Conservation (phyloP, 768 basidiomycete genomes). For the Termitomyces sp. region DNA sequence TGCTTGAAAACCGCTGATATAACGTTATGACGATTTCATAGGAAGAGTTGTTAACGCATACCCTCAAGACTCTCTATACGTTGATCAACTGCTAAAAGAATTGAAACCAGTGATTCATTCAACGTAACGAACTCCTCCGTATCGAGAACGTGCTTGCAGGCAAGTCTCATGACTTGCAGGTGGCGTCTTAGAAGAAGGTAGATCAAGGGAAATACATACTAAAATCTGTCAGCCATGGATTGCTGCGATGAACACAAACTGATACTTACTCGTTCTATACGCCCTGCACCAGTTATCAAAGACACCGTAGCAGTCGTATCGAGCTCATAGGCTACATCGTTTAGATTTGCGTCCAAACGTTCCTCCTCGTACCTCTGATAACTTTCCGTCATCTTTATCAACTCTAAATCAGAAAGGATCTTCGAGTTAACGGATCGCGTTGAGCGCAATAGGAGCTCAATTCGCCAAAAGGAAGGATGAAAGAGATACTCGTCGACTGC, state of each 20-base stretch:
- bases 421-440: slow-evolving; percentile 24
- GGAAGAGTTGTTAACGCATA: background rate
- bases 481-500: slow-evolving; percentile 29
- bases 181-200: slow-evolving; percentile 29
- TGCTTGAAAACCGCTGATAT: slow-evolving; percentile 29
- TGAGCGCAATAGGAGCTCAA: slow-evolving; percentile 28
- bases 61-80: slow-evolving; percentile 29
- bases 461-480: slow-evolving; percentile 25
- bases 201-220: slow-evolving; percentile 30
- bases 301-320: slow-evolving; percentile 27
- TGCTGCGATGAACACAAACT: background rate
- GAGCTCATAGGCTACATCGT: slow-evolving; percentile 26
- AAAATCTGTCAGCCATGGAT: background rate
- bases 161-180: slow-evolving; percentile 24
- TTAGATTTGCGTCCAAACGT: slow-evolving; percentile 21
- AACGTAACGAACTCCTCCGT: slow-evolving; percentile 23
- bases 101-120: slow-evolving; percentile 25
- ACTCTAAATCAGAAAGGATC: slow-evolving; percentile 21
- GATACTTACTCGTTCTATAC: slow-evolving; percentile 28
- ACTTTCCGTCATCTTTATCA: slow-evolving; percentile 21
- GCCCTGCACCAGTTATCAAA: slow-evolving; percentile 27
- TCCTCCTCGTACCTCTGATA: slow-evolving; percentile 24
- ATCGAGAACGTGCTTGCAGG: slow-evolving; percentile 29
- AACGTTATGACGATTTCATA: background rate
- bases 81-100: slow-evolving; percentile 24